These are phyloP conservation scores for Cutaneotrichosporon cavernicola DNA, from an alignment of 1,284 basidiomycete species.

Conservation along the genomic window DNA sequence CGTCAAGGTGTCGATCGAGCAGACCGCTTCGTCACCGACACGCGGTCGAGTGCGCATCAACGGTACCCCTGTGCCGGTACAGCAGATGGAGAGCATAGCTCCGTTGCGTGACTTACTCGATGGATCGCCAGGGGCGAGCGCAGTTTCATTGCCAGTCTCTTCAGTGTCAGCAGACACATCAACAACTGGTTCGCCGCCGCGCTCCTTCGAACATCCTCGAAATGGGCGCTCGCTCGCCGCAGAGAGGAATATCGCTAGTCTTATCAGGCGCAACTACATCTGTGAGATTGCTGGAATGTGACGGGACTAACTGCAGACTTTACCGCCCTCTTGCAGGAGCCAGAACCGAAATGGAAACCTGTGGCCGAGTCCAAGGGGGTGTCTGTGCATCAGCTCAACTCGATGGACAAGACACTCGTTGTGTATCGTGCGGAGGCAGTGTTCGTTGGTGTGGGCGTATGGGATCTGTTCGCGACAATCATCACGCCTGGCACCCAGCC, in stretches of 20 bases:
- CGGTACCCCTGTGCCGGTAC: constrained; percentile 70
- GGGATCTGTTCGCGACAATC: constrained; percentile 92
- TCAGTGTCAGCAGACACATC: constrained; percentile 34
- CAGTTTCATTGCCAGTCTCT: constrained; percentile 39
- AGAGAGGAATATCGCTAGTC: constrained; percentile 74
- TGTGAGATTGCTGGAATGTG: constrained; percentile 50
- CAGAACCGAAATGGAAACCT: constrained; percentile 91
- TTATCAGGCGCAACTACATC: constrained; percentile 91
- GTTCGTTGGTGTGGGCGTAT: constrained; percentile 92
- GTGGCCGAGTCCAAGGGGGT: constrained; percentile 84
- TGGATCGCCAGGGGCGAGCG: constrained; percentile 46
- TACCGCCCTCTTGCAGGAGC: constrained; percentile 93
- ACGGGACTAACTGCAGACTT: constrained; percentile 61
- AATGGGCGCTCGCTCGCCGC: constrained; percentile 62
- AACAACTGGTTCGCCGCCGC: constrained; percentile 22
- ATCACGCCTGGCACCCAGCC: constrained; percentile 75
- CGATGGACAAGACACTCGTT: constrained; percentile 93
- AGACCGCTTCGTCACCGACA: constrained; percentile 58
- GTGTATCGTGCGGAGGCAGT: constrained; percentile 96
- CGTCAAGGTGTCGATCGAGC: constrained; percentile 73
- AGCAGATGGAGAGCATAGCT: constrained; percentile 44
- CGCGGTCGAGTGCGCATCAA: constrained; percentile 68
- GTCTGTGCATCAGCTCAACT: constrained; percentile 91
- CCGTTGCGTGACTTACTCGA: constrained; percentile 33
- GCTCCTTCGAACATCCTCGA: constrained; percentile 21